Conservation (phyloP, 129 eudicot species). For the Helichrysum umbraculigerum region DNA sequence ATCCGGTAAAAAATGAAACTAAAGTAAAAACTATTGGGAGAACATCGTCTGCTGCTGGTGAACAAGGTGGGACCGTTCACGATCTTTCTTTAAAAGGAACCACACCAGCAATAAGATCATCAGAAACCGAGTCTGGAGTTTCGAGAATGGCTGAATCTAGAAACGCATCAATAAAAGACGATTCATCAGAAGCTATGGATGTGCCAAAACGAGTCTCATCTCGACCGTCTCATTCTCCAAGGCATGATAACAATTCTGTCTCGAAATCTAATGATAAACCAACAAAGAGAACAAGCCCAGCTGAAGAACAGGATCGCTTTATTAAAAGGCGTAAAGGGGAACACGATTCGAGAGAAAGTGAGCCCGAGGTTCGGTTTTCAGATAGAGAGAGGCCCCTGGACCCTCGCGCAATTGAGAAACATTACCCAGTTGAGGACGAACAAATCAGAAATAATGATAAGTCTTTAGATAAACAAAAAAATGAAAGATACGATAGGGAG, state of each 20-base stretch:
- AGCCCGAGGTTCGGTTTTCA: conserved; percentile 56
- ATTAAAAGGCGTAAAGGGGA: conserved; percentile 84
- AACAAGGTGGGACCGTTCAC: conserved; percentile 38
- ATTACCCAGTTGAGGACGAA: conserved; percentile 40
- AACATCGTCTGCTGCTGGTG: conserved; percentile 35
- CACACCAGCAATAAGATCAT: conserved; percentile 43
- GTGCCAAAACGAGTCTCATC: conserved; percentile 50
- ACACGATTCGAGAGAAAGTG: conserved; percentile 60
- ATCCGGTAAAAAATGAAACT: conserved; percentile 56
- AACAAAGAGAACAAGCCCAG: conserved; percentile 83
- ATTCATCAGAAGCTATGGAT: conserved; percentile 51
- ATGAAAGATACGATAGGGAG: conserved; percentile 79
- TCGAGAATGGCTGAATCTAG: conserved; percentile 51
- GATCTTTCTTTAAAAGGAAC: conserved; percentile 48
- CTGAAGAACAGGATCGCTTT: conserved; percentile 71
- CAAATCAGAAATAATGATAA: conserved; percentile 40
- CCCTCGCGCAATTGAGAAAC: conserved; percentile 48
- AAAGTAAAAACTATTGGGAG: conserved; percentile 58
- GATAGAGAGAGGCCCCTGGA: conserved; percentile 66
- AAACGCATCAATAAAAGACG: conserved; percentile 51
- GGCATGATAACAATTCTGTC: conserved; percentile 50
- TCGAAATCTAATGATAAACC: conserved; percentile 59
- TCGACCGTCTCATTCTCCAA: conserved; percentile 69
- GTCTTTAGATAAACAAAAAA: conserved; percentile 53
- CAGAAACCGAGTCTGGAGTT: conserved; percentile 56